Base-by-base conservation (phyloP, 2,329 filamentous ascomycete genomes). In the Fusarium metavorans region DNA sequence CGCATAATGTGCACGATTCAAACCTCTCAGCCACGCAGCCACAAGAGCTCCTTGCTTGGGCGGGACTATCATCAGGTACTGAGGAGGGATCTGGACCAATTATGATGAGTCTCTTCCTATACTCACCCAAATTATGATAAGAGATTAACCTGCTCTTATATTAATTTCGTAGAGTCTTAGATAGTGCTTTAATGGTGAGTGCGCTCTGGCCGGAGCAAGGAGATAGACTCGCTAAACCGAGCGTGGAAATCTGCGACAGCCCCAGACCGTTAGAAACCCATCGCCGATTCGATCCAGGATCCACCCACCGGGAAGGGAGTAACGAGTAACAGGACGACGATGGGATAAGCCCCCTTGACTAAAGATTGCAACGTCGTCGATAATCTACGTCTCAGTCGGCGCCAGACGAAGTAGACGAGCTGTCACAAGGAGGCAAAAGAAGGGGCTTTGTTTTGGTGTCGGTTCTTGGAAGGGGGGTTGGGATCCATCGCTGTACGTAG, bases 341-440 rank as follows among this genome's bases (percentile, higher is more conserved):
- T 52, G 23, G 67, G 64, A 41, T 69, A 37, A 52, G 52, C 64
- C 64, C 68, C 60, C 48, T 52, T 59, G 39, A 35, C 11, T 39
- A 11, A 71, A 73, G 35, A 67, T 41, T 68, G 71, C 68, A 74
- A 72, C 71, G 37, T 68, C 56, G 68, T 72, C 50, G 67, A 57
- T 39, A 45, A 60, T 72, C 52, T 25, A 72, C 57, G 72, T 74
- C 72, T 74, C 71, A 74, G 41, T 60, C 60, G 60, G 68, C 68
- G 71, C 64, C 62, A 73, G 70, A 67, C 32, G 70, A 73, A 35
- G 66, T 16, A 52, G 65, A 56, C 34, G 57, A 43, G 66, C 67
- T 70, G 71, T 65, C 45, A 63, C 71, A 60, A 60, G 60, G 64
- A 50, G 71, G 25, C 48, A 25, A 65, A 73, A 52, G 37, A 58